Percentiles rank a stretch among this genome's conserved stretches.
Conservation (phyloP, 2,329 filamentous ascomycete species). For the Hypoxylon sp. region DNA sequence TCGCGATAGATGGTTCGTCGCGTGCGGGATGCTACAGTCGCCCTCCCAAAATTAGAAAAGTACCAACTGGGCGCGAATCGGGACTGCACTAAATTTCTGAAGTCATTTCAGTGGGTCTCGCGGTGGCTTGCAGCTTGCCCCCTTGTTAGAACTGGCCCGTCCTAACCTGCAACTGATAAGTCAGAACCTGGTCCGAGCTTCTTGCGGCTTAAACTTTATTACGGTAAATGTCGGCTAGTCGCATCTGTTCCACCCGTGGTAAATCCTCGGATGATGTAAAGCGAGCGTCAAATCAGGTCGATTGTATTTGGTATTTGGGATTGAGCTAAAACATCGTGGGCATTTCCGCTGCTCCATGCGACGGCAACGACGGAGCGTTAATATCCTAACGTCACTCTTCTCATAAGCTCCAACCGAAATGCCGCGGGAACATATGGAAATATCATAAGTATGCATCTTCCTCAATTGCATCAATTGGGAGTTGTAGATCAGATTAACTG, state of each 20-base stretch:
- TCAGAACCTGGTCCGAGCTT: slow-evolving; percentile 19
- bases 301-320: slow-evolving; percentile 38
- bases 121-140: slow-evolving; percentile 24
- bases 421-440: slow-evolving; percentile 17
- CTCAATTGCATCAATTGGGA: slow-evolving; percentile 20
- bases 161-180: slow-evolving; percentile 6
- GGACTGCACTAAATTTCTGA: slow-evolving; percentile 23
- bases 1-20: slow-evolving; percentile 23
- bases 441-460: slow-evolving; percentile 30
- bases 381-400: slow-evolving; percentile 6
- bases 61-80: slow-evolving; percentile 17
- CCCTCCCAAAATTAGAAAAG: slow-evolving; percentile 30
- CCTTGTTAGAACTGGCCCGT: slow-evolving; percentile 16
- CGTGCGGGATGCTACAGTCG: slow-evolving; percentile 25
- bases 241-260: slow-evolving; percentile 9
- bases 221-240: slow-evolving; percentile 1
- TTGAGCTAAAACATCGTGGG: slow-evolving; percentile 19
- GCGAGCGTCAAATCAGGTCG: slow-evolving; percentile 40
- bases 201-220: slow-evolving; percentile 21
- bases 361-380: slow-evolving; percentile 6
- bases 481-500: slow-evolving; percentile 6
- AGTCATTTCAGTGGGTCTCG: slow-evolving; percentile 37
- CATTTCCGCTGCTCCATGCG: slow-evolving; percentile 4
- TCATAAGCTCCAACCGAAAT: slow-evolving; percentile 32
- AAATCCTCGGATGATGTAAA: slow-evolving; percentile 38